Percentiles rank a stretch among this genome's conserved stretches.
Evolutionary conservation across 495 filamentous ascomycete species (phyloP).

Genomic region (Chaetomidium leptoderma): DNA sequence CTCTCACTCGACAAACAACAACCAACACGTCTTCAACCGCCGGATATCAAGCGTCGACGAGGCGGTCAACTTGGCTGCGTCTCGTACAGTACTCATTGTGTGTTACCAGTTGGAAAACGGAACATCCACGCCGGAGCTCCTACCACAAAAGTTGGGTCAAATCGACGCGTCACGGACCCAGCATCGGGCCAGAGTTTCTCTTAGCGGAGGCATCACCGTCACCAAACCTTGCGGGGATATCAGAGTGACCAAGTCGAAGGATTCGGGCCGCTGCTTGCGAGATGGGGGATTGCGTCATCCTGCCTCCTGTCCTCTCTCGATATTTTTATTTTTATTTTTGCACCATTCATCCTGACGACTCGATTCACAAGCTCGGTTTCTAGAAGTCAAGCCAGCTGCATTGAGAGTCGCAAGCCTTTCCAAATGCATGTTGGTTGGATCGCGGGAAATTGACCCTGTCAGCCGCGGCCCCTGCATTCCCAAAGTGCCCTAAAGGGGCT

Average conservation of each 20-base stretch:
- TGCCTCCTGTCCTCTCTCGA: not conserved
- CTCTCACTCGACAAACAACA: not conserved
- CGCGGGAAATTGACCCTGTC: slow-evolving; percentile 14
- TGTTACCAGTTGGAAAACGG: slow-evolving; percentile 3
- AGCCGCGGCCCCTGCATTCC: slow-evolving; percentile 19
- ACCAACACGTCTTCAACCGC: not conserved
- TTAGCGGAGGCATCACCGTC: not conserved
- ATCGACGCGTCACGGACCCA: no score
- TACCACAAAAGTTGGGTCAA: no score
- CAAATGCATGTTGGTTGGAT: slow-evolving; percentile 14
- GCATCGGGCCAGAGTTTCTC: not conserved
- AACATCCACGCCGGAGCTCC: not conserved
- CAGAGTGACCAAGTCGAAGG: not conserved
- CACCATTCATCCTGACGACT: not conserved
- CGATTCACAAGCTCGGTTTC: no score
- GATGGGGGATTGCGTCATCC: not conserved
- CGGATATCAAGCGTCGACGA: not conserved
- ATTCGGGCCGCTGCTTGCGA: not conserved
- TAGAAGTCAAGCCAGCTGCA: no score
- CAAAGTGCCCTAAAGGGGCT: slow-evolving; percentile 6
- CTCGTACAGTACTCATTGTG: not conserved
- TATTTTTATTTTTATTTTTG: not conserved
- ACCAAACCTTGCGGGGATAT: not conserved
- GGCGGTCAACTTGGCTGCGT: not conserved
- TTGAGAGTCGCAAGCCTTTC: slow-evolving; percentile 4